Conservation (phyloP, 2,329 filamentous ascomycete genomes). For the Capronia epimyces region DNA sequence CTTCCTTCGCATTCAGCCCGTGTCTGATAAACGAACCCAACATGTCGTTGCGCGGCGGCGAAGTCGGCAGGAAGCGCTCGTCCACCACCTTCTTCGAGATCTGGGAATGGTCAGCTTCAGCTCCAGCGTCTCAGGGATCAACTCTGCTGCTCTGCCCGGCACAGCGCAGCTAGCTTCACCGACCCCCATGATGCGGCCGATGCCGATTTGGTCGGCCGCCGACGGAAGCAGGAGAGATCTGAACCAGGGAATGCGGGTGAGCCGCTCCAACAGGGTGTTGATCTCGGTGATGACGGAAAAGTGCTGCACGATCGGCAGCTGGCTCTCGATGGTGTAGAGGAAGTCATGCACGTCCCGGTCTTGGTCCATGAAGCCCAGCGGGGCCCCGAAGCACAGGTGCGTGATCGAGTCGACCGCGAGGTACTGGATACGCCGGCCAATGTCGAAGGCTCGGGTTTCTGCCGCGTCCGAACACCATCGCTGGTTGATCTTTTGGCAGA, state of each 20-base stretch:
- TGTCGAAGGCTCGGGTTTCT: background rate
- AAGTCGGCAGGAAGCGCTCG: slow-evolving; percentile 15
- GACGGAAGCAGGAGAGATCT: background rate
- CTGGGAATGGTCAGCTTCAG: slow-evolving; percentile 9
- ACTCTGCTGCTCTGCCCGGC: too few species aligned
- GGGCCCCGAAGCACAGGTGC: background rate
- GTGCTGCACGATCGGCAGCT: background rate
- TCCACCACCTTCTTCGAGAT: background rate
- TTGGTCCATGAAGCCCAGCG: background rate
- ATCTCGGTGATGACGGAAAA: background rate
- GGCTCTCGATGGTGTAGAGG: background rate
- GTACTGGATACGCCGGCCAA: background rate
- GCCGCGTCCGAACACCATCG: background rate
- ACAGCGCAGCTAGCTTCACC: too few species aligned
- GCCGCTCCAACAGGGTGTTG: background rate
- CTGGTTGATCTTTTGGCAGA: background rate
- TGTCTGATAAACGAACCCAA: slow-evolving; percentile 21
- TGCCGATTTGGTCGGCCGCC: background rate
- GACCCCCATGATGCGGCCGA: background rate
- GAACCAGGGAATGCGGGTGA: background rate
- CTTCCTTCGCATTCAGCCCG: slow-evolving; percentile 18
- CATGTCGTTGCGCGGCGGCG: slow-evolving; percentile 16
- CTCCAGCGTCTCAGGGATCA: too few species aligned
- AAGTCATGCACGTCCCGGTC: background rate
- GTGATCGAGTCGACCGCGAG: background rate